Evolutionary conservation across 2,329 filamentous ascomycete species (phyloP), one percentile per base, ranked within the genome.

Genomic region (Tricladium varicosporioides): DNA sequence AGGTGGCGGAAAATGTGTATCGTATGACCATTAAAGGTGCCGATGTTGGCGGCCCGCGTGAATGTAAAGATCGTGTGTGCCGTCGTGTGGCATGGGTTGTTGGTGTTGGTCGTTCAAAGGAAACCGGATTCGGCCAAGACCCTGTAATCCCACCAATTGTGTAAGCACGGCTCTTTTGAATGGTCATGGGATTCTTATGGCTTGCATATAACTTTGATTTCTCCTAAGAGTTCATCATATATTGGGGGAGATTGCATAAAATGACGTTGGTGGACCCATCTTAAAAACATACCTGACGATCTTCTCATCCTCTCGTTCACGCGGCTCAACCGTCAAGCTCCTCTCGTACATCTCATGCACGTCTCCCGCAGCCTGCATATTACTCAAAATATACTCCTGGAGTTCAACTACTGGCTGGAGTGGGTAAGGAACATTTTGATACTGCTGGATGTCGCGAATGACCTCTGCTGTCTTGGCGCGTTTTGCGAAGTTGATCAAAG

Each of bases 271-370:
- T 31, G 58, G 53, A 7, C 22, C 57, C 64, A 50, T 62, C 58
- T 61, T 54, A 27, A 27, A 27, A 27, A 70, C 69, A 63, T 70
- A 71, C 92, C 94, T 95, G 72, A 96, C 93, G 80, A 99, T 97
- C 82, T 97, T 97, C 78, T 99, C 94, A 71, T 99, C 94, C 78
- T 99, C 94, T 68, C 94, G 84, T 78, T 99, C 94, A 69, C 94
- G 84, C 61, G 94, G 94, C 73, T 99, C 94, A 59, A 99, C 87
- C 69, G 87, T 82, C 76, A 99, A 79, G 76, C 92, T 96, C 80
- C 92, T 92, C 74, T 97, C 92, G 78, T 97, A 99, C 94, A 97
- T 97, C 79, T 97, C 93, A 73, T 97, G 92, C 62, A 99, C 94
- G 72, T 97, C 93, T 52, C 92, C 90, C 3, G 94, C 93, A 31